Conservation (phyloP, 257 asterid genomes). For the Cinchona pubescens region DNA sequence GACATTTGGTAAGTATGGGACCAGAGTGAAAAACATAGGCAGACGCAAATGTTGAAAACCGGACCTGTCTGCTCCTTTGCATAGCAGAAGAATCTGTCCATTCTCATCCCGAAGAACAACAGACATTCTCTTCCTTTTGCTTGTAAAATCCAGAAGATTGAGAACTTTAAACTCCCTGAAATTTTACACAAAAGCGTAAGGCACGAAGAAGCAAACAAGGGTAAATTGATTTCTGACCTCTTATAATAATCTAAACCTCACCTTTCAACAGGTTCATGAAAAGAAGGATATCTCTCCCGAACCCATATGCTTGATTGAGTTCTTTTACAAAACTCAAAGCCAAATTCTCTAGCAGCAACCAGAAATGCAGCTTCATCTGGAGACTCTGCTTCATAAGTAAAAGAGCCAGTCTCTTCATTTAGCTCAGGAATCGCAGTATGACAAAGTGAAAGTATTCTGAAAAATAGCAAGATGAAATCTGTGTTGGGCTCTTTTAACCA, state of each 20-base stretch:
- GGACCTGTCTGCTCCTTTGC: slow-evolving; percentile 98
- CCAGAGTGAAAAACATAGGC: neutral
- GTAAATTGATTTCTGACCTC: neutral
- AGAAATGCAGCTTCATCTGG: slow-evolving; percentile 94
- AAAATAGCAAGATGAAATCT: slow-evolving; percentile 61
- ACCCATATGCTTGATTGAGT: slow-evolving; percentile 70
- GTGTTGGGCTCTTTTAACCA: slow-evolving; percentile 71
- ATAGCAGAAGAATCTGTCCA: slow-evolving; percentile 73
- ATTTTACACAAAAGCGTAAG: slow-evolving; percentile 13
- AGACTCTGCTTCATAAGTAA: slow-evolving; percentile 85
- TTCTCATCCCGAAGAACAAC: slow-evolving; percentile 69
- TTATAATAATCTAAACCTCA: slow-evolving; percentile 21
- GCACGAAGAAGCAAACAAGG: slow-evolving; percentile 4
- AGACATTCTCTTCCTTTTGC: slow-evolving; percentile 98
- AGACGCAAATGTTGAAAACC: slow-evolving; percentile 15
- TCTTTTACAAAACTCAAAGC: slow-evolving; percentile 87
- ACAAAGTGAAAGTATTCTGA: slow-evolving; percentile 78
- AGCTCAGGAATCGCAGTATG: slow-evolving; percentile 93
- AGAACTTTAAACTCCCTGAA: slow-evolving; percentile 90
- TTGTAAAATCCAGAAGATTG: slow-evolving; percentile 83
- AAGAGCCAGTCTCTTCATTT: slow-evolving; percentile 64
- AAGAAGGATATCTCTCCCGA: slow-evolving; percentile 69
- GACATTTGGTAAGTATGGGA: neutral
- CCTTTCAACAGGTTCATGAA: slow-evolving; percentile 71
- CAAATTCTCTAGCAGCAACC: slow-evolving; percentile 93